These are phyloP conservation scores for Penium margaritaceum DNA, from an alignment of 139 green algal genomes.

Conservation along the genomic window DNA sequence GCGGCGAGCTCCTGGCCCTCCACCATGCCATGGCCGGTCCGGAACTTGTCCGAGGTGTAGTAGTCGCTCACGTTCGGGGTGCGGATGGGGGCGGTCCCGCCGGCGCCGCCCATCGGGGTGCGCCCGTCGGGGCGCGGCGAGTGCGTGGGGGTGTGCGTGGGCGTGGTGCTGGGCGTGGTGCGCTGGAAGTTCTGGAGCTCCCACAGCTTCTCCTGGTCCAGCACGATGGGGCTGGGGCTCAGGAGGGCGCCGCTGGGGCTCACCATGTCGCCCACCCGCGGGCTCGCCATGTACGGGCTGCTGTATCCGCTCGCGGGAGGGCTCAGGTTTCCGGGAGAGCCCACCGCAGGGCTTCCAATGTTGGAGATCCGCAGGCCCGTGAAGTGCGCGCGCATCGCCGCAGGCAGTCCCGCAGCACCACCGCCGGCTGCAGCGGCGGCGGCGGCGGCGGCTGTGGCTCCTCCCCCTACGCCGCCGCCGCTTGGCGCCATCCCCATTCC, in stretches of 20 bases:
- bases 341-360: too few species aligned
- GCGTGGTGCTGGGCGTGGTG: not conserved
- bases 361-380: too few species aligned
- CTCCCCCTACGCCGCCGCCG: too few species aligned
- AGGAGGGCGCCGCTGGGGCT: not conserved
- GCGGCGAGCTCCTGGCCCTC: not conserved
- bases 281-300: constrained; percentile 2
- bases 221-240: constrained; percentile 1
- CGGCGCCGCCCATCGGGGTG: too few species aligned
- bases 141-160: not conserved
- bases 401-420: too few species aligned
- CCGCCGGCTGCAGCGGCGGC: too few species aligned
- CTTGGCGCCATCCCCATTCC: too few species aligned
- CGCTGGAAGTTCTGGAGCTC: constrained; percentile 2
- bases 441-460: too few species aligned
- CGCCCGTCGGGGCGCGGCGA: not conserved
- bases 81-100: not conserved
- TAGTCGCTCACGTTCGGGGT: not conserved
- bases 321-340: too few species aligned
- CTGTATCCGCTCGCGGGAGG: not conserved
- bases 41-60: too few species aligned
- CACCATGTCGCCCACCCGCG: not conserved
- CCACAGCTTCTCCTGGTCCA: not conserved
- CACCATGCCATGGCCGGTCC: too few species aligned
- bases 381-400: too few species aligned